Evolutionary conservation across 1,139 yeast species (phyloP), one percentile per base, ranked within the genome.

Genomic region (Candida albicans): DNA sequence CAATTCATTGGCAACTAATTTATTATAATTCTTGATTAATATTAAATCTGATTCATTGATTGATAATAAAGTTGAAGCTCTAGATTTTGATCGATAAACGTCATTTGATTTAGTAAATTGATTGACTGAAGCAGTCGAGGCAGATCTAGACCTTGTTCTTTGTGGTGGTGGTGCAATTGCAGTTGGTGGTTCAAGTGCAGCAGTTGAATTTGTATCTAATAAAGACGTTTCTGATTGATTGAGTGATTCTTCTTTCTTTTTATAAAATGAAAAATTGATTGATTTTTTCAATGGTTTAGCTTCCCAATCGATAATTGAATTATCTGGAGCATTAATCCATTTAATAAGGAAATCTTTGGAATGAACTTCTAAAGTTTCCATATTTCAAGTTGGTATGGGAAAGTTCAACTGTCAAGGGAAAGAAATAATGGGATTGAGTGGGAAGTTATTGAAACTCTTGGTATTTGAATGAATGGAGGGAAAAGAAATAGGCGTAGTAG

Each of bases 291-390:
- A 62, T 1, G 98, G 97, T 56, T 84, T 86, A 40, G 89, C 76
- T 58, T 85, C 91, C 86, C 95, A 93, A 51, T 79, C 80, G 37
- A 91, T 77, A 22, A 75, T 64, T 27, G 84, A 78, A 48, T 81
- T 77, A 36, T 81, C 84, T 0, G 87, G 84, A 8, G 85, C 88
- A 51, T 82, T 79, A 47, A 90, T 82, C 98, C 98, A 93, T 56
- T 91, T 88, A 57, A 91, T 87, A 52, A 90, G 79, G 58, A 87
- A 91, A 47, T 93, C 87, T 61, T 88, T 87, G 42, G 95, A 84
- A 56, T 91, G 96, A 35, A 93, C 81, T 64, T 91, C 97, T 45
- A 93, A 76, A 1, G 91, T 83, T 63, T 90, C 96, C 54, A 52
- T 52, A 13, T 26, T 14, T 24, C 4, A 13, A 35, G 10, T 26